phyloP scores from a whole-genome alignment of 2,329 filamentous ascomycete species.

The Fusarium newnesense region DNA sequence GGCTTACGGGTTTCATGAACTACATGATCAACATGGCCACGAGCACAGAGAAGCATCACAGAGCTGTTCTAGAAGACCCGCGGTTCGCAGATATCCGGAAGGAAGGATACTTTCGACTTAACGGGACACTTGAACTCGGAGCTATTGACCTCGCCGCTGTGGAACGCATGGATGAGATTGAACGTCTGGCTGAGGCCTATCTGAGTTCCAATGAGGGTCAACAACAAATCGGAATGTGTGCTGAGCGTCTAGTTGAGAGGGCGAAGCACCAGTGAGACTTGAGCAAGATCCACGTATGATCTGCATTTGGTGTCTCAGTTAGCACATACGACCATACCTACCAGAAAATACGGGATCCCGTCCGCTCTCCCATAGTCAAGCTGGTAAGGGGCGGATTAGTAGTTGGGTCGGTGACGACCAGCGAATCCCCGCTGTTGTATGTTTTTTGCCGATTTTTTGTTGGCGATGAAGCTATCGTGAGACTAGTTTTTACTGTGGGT shows the following conservation, averaged over 20 bases:
- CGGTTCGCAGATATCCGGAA: background rate
- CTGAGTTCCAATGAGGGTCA: background rate
- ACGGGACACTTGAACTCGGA: background rate
- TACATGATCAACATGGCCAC: slow-evolving; percentile 1
- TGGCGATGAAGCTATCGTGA: background rate
- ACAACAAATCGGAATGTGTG: background rate
- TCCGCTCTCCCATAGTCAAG: slow-evolving; percentile 7
- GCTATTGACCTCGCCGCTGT: background rate
- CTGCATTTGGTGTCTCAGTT: rapidly evolving
- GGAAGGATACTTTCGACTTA: background rate
- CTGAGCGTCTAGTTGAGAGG: background rate
- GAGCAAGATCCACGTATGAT: background rate
- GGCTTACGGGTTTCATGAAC: background rate
- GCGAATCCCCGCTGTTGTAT: slow-evolving; percentile 9
- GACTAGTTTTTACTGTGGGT: background rate
- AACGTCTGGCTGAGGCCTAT: background rate
- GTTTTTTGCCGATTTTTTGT: background rate
- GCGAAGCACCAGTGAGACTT: background rate
- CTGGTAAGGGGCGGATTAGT: slow-evolving; percentile 3
- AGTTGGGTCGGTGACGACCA: slow-evolving; percentile 9
- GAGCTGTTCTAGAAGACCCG: background rate
- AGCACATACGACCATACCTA: slow-evolving; percentile 4
- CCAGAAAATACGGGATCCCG: slow-evolving; percentile 2
- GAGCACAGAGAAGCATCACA: background rate
- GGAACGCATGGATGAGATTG: background rate